Evolutionary conservation across 192 early-diverging fungal genomes (phyloP), one percentile per base, ranked within the genome.

Genomic region (Dissophora globulifera): DNA sequence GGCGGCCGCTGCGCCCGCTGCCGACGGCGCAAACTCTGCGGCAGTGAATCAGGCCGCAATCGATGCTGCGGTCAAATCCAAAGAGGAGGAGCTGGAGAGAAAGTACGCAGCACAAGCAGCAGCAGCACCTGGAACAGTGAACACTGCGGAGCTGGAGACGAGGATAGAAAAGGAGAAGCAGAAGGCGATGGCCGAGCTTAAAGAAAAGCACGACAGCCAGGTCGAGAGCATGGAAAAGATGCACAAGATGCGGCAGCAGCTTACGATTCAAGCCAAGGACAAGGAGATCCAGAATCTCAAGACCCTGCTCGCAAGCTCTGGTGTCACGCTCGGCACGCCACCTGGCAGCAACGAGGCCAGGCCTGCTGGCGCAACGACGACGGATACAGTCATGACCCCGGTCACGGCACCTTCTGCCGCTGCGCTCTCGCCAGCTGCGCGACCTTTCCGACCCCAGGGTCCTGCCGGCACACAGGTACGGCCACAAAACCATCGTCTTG

Each of bases 221-320:
- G 58, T 79, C 22, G 69, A 56, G 22, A 69, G 53, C 35, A 69
- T 67, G 12, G 80, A 80, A 31, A 63, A 74, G 20, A 60, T 70
- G 45, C 78, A 75, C 1, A 82, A 85, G 61, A 66, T 87, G 78
- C 78, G 82, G 20, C 71, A 79, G 8, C 67, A 66, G 58, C 70
- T 87, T 25, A 79, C 80, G 76, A 64, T 87, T 6, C 78, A 78
- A 29, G 32, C 58, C 25, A 82, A 79, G 8, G 82, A 69, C 1
- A 87, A 82, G 48, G 80, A 82, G 29, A 80, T 82, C 12, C 63
- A 66, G 3, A 67, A 72, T 13, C 47, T 87, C 45, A 81, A 82
- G 46, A 68, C 60, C 17, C 80, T 67, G 48, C 62, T 85, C 4
- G 45, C 58, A 1, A 66, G 48, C 33, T 53, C 79, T n/a, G 43